Evolutionary conservation across 2,329 filamentous ascomycete genomes (phyloP).

Genomic region (Teratosphaeria viscida): DNA sequence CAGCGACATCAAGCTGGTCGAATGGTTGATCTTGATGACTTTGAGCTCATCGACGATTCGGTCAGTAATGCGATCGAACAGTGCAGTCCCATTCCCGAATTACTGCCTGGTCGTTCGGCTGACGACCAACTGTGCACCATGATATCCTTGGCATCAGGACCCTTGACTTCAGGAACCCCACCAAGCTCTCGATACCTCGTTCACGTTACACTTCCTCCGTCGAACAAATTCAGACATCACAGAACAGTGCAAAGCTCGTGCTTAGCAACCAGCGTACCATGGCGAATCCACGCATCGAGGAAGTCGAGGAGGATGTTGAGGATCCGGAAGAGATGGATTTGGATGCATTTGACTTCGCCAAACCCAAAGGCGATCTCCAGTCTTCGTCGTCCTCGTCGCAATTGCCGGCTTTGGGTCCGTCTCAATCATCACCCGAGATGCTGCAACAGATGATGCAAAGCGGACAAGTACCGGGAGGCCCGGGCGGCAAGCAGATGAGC

Average conservation of each 20-base stretch:
- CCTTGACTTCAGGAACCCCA: background rate
- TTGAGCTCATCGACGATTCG: background rate
- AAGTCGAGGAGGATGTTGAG: conserved; percentile 59
- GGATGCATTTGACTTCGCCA: conserved; percentile 48
- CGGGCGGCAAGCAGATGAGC: conserved; percentile 26
- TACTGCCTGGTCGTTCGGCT: no score
- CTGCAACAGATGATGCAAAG: conserved; percentile 15
- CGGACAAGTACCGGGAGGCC: background rate
- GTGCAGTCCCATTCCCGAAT: no score
- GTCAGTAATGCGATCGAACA: no score
- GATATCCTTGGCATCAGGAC: background rate
- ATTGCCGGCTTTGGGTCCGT: conserved; percentile 11
- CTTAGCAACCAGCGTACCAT: conserved; percentile 40
- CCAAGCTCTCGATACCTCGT: background rate
- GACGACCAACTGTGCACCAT: background rate
- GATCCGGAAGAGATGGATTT: conserved; percentile 84
- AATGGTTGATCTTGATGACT: background rate
- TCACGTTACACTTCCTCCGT: no score
- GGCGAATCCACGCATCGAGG: conserved; percentile 82
- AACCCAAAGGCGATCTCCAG: conserved; percentile 15
- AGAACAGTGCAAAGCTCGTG: background rate
- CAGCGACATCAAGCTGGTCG: no score
- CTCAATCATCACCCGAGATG: conserved; percentile 13
- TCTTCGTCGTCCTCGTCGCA: conserved; percentile 11
- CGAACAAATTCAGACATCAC: background rate